Base-by-base conservation (phyloP, 169 alveolate species). In the Perkinsus marinus region DNA sequence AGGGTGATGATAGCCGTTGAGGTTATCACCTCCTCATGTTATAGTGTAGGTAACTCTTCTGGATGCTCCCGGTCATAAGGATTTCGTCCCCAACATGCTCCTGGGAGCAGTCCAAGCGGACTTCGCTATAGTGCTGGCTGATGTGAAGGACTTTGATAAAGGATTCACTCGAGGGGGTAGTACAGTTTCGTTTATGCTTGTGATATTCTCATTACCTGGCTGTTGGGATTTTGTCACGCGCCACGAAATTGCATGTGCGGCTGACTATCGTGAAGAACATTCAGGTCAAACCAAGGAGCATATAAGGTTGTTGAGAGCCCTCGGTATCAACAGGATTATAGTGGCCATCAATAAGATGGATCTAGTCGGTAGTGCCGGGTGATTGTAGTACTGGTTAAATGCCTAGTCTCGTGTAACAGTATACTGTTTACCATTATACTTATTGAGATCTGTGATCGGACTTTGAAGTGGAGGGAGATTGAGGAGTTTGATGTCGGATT, bases 51-150 rank as follows among this genome's bases (percentile, higher is more conserved):
- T 96, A 39, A 97, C 98, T 41, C 93, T 98, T 36, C 93, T 97
- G 92, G 99, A 98, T 93, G 98, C 99, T 0, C 99, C 99, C 26
- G 99, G 99, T 26, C 99, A 98, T 93, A 93, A 96, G 43, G 98
- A 98, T 69, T 97, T 97, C 93, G 98, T 98, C 43, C 98, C 99
- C 36, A 97, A 96, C 93, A 96, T 97, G 98, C 96, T 97, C 92
- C 95, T 95, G 92, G 98, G 98, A 47, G 92, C 97, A 57, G 91
- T 93, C 34, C 79, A 57, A 57, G 79, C 79, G 36, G 79, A 93
- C 26, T 91, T 47, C 37, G 41, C 92, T 3, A 93, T 93, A 39
- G 41, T 93, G 17, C 91, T 93, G 43, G 92, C 92, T 68, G 96
- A 95, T 93, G 93, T 93, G 89, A 97, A 97, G 68, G 98, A 96